These are phyloP conservation scores for Cryptococcus wingfieldii DNA, from an alignment of 1,284 basidiomycete genomes.

Conservation along the genomic window DNA sequence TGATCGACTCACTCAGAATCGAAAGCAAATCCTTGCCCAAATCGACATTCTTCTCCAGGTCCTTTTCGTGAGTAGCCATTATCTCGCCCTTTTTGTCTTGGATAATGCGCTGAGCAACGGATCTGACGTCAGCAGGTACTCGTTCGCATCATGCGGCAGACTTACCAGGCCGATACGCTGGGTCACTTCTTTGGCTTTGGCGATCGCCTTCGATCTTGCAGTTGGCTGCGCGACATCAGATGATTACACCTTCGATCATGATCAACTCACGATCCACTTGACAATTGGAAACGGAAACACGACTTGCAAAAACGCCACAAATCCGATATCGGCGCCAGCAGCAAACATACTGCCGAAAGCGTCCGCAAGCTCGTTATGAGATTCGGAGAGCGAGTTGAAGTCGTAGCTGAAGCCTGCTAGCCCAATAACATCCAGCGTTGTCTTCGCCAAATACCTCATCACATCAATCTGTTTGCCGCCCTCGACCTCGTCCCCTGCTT, in stretches of 20 bases:
- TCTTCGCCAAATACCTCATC: constrained; percentile 59
- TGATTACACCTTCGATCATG: neutral
- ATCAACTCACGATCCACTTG: constrained; percentile 55
- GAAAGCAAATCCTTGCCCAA: constrained; percentile 49
- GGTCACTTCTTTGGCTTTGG: constrained; percentile 53
- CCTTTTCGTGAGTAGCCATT: constrained; percentile 6
- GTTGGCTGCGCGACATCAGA: constrained; percentile 20
- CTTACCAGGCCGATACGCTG: constrained; percentile 55
- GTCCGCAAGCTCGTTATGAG: constrained; percentile 34
- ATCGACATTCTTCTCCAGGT: constrained; percentile 50
- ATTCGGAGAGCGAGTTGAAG: constrained; percentile 50
- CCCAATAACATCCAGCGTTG: constrained; percentile 68
- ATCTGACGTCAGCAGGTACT: neutral
- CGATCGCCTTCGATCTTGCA: constrained; percentile 45
- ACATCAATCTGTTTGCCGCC: constrained; percentile 54
- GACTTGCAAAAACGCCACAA: constrained; percentile 58
- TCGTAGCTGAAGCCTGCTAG: constrained; percentile 66
- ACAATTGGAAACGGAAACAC: constrained; percentile 64
- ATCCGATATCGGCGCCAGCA: constrained; percentile 45
- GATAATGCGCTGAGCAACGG: constrained; percentile 51
- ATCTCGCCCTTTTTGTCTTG: constrained; percentile 52
- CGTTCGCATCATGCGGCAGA: neutral
- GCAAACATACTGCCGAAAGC: constrained; percentile 34
- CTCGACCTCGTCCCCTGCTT: constrained; percentile 9
- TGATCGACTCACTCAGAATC: constrained; percentile 52